Conservation (phyloP, 495 filamentous ascomycete species). For the Penicillium coffeae region DNA sequence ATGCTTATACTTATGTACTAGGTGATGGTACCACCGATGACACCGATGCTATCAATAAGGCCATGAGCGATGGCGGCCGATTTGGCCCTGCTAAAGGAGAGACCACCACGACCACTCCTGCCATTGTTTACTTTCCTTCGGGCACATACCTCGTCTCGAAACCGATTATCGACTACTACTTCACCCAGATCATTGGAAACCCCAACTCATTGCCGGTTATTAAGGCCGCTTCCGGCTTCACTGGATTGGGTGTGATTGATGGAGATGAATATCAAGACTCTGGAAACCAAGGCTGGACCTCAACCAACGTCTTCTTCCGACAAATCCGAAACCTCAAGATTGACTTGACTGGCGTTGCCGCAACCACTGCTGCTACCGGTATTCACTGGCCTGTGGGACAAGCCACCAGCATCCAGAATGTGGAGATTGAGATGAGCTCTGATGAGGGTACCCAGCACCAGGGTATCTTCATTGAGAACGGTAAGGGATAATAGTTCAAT, state of each 20-base stretch:
- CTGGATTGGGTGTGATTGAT: constrained; percentile 63
- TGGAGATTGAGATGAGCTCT: constrained; percentile 66
- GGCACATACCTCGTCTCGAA: constrained; percentile 58
- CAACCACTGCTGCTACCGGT: constrained; percentile 49
- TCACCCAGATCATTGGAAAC: constrained; percentile 67
- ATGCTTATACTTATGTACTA: constrained; percentile 10
- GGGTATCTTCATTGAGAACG: constrained; percentile 73
- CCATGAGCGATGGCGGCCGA: constrained; percentile 51
- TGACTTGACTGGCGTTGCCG: constrained; percentile 63
- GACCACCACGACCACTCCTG: constrained; percentile 51
- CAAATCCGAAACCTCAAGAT: constrained; percentile 75
- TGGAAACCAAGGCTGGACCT: constrained; percentile 46
- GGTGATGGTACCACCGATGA: constrained; percentile 64
- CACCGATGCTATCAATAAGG: constrained; percentile 59
- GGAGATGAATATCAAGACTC: constrained; percentile 55
- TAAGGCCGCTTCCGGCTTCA: constrained; percentile 61
- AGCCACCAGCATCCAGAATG: constrained; percentile 73
- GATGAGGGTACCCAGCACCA: constrained; percentile 58
- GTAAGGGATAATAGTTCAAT: constrained; percentile 31
- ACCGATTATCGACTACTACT: constrained; percentile 57
- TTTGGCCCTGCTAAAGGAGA: constrained; percentile 46
- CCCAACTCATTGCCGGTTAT: constrained; percentile 59
- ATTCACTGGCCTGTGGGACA: constrained; percentile 78
- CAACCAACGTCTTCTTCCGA: constrained; percentile 72
- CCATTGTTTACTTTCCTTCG: constrained; percentile 61